A percentile compares a stretch with the other conserved stretches of the same genome.
phyloP scores from a whole-genome alignment of 495 filamentous ascomycete genomes.

The Podospora comata region DNA sequence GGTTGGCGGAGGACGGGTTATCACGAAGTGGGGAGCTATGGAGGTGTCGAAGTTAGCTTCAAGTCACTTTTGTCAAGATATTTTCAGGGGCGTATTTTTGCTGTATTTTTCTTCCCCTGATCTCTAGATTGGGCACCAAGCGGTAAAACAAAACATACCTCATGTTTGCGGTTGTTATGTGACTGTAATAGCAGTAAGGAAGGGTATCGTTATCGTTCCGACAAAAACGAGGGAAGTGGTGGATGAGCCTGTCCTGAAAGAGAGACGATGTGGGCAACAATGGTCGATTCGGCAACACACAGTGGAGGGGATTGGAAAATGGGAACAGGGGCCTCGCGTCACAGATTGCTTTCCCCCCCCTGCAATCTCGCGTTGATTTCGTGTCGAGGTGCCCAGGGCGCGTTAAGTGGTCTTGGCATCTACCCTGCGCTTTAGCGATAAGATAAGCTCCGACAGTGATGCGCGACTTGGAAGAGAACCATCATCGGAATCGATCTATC shows the following conservation, averaged over 20 bases:
- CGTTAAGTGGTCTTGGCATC: conserved; percentile 40
- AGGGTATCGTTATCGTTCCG: not conserved
- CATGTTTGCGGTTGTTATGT: conserved; percentile 31
- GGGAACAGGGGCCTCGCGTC: conserved; percentile 21
- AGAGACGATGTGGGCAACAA: not conserved
- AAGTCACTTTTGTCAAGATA: conserved; percentile 11
- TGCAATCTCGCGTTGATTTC: conserved; percentile 25
- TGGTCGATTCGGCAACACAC: not conserved
- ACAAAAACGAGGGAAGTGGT: conserved; percentile 3
- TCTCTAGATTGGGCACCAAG: not conserved
- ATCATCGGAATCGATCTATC: not conserved
- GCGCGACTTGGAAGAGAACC: not conserved
- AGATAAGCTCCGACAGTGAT: not conserved
- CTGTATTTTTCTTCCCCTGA: not conserved
- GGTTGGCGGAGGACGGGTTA: conserved; percentile 83
- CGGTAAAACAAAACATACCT: conserved; percentile 30
- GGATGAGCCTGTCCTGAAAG: conserved; percentile 2
- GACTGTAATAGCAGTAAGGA: not conserved
- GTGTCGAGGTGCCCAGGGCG: conserved; percentile 18
- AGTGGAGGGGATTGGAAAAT: not conserved
- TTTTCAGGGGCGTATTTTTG: not conserved
- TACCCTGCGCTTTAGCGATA: not conserved
- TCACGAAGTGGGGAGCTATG: conserved; percentile 74
- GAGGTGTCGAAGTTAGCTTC: conserved; percentile 11
- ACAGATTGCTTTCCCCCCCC: conserved; percentile 9